phyloP scores from a whole-genome alignment of 2,329 filamentous ascomycete genomes.

The Exophiala xenobiotica region DNA sequence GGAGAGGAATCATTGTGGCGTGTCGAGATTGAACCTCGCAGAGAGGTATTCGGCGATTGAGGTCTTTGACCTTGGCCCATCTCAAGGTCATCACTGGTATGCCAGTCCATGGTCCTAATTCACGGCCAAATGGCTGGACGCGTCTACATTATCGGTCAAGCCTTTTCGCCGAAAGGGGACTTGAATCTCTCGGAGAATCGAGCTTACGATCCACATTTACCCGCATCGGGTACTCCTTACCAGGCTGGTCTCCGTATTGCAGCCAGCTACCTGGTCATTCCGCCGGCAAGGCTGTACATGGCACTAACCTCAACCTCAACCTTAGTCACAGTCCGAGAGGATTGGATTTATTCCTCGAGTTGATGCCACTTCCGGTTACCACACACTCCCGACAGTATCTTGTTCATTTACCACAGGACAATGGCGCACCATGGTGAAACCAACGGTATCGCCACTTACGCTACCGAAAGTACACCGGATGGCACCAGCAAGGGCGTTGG shows the following conservation, averaged over 20 bases:
- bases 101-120: not conserved
- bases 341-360: slow-evolving; percentile 7
- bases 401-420: not conserved
- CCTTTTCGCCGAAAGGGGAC: slow-evolving; percentile 3
- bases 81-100: slow-evolving; percentile 4
- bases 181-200: not conserved
- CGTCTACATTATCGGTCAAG: not conserved
- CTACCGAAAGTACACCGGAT: slow-evolving; percentile 4
- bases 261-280: not conserved
- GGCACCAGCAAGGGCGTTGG: slow-evolving; percentile 9
- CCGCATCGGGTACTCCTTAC: not conserved
- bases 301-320: not conserved
- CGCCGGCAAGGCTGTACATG: slow-evolving; percentile 13
- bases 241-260: slow-evolving; percentile 3
- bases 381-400: not conserved
- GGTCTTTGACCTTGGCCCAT: not conserved
- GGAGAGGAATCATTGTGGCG: not conserved
- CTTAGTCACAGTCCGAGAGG: not conserved
- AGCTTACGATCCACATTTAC: not conserved
- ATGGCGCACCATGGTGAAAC: slow-evolving; percentile 10
- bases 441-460: not conserved
- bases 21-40: not conserved
- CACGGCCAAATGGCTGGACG: not conserved
- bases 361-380: slow-evolving; percentile 7
- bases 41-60: slow-evolving; percentile 10